Conservation (phyloP, 78 protist genomes). For the Cavenderia fasciculata region DNA sequence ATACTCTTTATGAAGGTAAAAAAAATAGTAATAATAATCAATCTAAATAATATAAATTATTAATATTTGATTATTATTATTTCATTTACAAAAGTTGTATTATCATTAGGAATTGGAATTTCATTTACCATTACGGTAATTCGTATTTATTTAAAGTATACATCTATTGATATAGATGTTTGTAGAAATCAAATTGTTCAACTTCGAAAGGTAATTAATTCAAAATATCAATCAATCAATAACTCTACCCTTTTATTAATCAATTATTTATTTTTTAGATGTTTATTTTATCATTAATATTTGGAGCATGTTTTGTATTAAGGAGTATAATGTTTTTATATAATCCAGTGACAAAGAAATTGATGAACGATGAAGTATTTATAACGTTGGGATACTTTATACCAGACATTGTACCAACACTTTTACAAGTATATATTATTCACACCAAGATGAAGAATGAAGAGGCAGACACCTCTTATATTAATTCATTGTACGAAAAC, state of each 20-base stretch:
- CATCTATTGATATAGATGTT: constrained; percentile 52
- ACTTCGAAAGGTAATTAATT: constrained; percentile 18
- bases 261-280: too few species aligned
- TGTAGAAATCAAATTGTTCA: constrained; percentile 41
- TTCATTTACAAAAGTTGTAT: background rate
- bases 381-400: constrained; percentile 59
- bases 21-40: background rate
- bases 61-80: background rate
- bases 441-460: constrained; percentile 50
- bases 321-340: constrained; percentile 42
- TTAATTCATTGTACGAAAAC: constrained; percentile 51
- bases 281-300: constrained; percentile 14
- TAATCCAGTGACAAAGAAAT: constrained; percentile 53
- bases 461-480: constrained; percentile 19
- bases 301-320: constrained; percentile 25
- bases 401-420: constrained; percentile 61
- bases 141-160: constrained; percentile 29
- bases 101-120: constrained; percentile 46
- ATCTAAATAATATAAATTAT: background rate
- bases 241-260: background rate
- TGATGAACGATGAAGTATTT: constrained; percentile 39
- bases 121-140: constrained; percentile 30
- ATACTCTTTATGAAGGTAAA: constrained; percentile 21
- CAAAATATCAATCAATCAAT: background rate
- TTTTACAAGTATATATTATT: constrained; percentile 22